Conservation (phyloP, 2,329 filamentous ascomycete species). For the Fusarium tjaetaba region DNA sequence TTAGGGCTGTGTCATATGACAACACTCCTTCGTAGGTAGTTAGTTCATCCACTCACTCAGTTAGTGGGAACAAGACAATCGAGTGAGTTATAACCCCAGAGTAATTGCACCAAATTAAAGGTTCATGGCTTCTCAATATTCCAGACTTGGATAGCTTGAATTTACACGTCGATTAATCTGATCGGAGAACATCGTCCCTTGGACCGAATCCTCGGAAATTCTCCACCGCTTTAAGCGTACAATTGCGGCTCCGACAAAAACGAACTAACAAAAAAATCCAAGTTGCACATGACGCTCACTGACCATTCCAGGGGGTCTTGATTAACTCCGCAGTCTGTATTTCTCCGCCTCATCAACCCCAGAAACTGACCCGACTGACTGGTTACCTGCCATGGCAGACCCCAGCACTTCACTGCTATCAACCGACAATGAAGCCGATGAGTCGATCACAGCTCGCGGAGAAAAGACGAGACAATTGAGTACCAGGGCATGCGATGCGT, state of each 20-base stretch:
- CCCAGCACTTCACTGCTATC: background rate
- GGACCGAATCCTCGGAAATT: background rate
- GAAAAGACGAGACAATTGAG: background rate
- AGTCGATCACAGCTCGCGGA: background rate
- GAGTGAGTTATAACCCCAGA: too few relatives aligned
- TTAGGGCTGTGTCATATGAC: too few relatives aligned
- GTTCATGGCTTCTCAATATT: too few relatives aligned
- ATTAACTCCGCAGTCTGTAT: background rate
- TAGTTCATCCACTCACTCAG: too few relatives aligned
- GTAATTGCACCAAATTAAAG: too few relatives aligned
- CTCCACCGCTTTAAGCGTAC: background rate
- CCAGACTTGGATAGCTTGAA: too few relatives aligned
- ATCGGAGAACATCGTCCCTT: background rate
- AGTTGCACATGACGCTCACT: background rate
- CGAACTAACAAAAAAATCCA: background rate
- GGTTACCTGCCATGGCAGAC: background rate
- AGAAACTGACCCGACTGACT: background rate
- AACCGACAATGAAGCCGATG: background rate
- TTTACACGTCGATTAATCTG: background rate
- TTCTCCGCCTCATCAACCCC: conserved; percentile 5
- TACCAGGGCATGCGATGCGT: background rate
- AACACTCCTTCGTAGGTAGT: too few relatives aligned
- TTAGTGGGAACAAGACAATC: too few relatives aligned
- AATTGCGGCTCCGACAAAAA: background rate
- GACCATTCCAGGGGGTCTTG: background rate